Base-by-base conservation (phyloP, 2,329 filamentous ascomycete species). In the Alternaria arbusti region DNA sequence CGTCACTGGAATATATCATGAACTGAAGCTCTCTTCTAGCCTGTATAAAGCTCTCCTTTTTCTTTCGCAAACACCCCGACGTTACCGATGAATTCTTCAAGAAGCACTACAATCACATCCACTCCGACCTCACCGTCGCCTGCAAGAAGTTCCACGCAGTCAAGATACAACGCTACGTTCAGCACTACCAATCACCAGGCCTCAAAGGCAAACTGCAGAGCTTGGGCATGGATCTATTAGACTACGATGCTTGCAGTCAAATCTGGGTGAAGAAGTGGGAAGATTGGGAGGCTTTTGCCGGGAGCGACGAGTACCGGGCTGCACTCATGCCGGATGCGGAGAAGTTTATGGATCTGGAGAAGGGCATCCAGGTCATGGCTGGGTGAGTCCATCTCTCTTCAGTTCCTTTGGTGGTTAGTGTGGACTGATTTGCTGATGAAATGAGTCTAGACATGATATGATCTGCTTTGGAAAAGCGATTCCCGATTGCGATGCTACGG, bases 321-420 rank as follows among this genome's bases (percentile, higher is more conserved):
- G 69, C 69, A 1, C 40, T 74, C 11, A 59, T 69, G 58, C 69
- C 70, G 8, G 72, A 75, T 64, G 73, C 70, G 23, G 65, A 65
- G 25, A 63, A 72, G 49, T 77, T 77, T 57, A 76, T 77, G 75
- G 70, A 70, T 47, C 58, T 64, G 52, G 69, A 67, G 40, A 49
- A 43, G 1, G 71, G 70, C 1, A 72, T 74, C 28, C 68, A 72
- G 36, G 69, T 72, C 12, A 74, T 77, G 65, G 75, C 74, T n/a
- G 74, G 73, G 57, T 70, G 64, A 28, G 46, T 28, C 23, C 5
- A 1, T 40, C 3, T 40, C 0, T 17, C 13, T 15, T 32, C 30
- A 6, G 12, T 15, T 32, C 2, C 13, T 17, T 40, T 40, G 36
- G 3, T 40, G 36, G 3, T 40, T 40, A 3, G 36, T 40, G 36